Evolutionary conservation across 2,329 filamentous ascomycete genomes (phyloP).

Genomic region (Paramyrothecium roridum): DNA sequence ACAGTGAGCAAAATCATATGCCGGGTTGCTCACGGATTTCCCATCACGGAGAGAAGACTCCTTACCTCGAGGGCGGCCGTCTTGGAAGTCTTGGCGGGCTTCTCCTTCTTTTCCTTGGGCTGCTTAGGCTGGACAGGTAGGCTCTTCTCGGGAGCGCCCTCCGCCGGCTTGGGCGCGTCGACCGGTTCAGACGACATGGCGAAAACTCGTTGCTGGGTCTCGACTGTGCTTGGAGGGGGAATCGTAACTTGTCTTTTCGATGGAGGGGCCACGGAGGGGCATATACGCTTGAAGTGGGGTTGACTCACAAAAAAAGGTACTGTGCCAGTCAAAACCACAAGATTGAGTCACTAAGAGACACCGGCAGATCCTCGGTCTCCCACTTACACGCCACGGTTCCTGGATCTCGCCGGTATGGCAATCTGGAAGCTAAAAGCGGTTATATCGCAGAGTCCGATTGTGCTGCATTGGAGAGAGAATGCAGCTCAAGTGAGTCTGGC

Average conservation of each 20-base stretch:
- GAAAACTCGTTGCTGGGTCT: slow-evolving; percentile 10
- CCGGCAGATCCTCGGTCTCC: slow-evolving; percentile 21
- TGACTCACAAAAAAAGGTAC: slow-evolving; percentile 22
- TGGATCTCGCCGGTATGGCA: no score
- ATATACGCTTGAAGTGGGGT: slow-evolving; percentile 29
- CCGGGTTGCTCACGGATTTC: no score
- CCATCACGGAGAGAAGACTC: not conserved
- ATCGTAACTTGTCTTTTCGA: slow-evolving; percentile 17
- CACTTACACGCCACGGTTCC: no score
- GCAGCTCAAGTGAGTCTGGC: no score
- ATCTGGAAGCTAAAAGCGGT: no score
- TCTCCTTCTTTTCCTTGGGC: slow-evolving; percentile 31
- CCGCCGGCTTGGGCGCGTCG: slow-evolving; percentile 28
- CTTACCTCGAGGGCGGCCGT: slow-evolving; percentile 53
- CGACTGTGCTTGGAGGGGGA: slow-evolving; percentile 19
- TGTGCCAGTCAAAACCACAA: not conserved
- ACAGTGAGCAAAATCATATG: not conserved
- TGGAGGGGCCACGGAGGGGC: slow-evolving; percentile 26
- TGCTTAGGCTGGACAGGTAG: slow-evolving; percentile 32
- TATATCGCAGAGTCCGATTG: no score
- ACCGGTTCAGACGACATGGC: slow-evolving; percentile 35
- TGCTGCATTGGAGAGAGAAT: no score
- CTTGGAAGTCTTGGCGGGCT: slow-evolving; percentile 52
- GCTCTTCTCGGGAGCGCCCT: slow-evolving; percentile 27
- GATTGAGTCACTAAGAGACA: slow-evolving; percentile 2